Evolutionary conservation across 2,329 filamentous ascomycete species (phyloP).

Genomic region (Hypoxylon sp.): DNA sequence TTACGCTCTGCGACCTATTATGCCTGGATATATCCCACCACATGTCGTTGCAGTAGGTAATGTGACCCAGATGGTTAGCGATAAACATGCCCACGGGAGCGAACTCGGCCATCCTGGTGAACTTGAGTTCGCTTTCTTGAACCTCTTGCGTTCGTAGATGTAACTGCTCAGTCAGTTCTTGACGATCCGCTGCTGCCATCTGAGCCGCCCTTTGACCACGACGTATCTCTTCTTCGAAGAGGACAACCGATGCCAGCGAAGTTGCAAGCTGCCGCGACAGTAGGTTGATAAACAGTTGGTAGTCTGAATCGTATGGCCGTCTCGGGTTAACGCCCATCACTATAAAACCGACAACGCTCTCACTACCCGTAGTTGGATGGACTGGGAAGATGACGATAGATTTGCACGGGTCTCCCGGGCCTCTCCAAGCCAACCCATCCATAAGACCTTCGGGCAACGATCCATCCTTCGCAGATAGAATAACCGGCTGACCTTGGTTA

Average conservation of each 20-base stretch:
- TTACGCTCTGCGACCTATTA: conserved; percentile 67
- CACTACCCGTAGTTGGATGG: conserved; percentile 77
- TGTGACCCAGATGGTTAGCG: conserved; percentile 75
- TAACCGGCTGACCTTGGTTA: conserved; percentile 72
- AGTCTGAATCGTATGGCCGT: conserved; percentile 83
- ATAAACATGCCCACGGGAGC: conserved; percentile 89
- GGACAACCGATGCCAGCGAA: conserved; percentile 81
- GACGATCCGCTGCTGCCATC: conserved; percentile 79
- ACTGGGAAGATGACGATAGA: conserved; percentile 83
- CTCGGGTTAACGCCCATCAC: conserved; percentile 83
- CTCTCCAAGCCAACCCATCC: conserved; percentile 74
- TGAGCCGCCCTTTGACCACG: conserved; percentile 79
- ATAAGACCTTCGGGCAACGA: conserved; percentile 74
- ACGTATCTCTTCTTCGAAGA: conserved; percentile 86
- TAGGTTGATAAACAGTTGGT: conserved; percentile 80
- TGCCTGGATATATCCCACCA: conserved; percentile 79
- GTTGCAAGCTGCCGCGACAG: conserved; percentile 81
- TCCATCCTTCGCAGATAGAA: conserved; percentile 74
- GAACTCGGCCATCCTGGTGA: conserved; percentile 86
- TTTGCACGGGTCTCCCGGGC: conserved; percentile 76
- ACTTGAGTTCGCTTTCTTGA: conserved; percentile 78
- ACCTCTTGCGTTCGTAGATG: conserved; percentile 72
- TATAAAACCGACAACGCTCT: conserved; percentile 80
- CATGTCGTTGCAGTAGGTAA: conserved; percentile 85
- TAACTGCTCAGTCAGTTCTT: conserved; percentile 81